Conservation (phyloP, 2,329 filamentous ascomycete species). For the Ceratocystis papillata region DNA sequence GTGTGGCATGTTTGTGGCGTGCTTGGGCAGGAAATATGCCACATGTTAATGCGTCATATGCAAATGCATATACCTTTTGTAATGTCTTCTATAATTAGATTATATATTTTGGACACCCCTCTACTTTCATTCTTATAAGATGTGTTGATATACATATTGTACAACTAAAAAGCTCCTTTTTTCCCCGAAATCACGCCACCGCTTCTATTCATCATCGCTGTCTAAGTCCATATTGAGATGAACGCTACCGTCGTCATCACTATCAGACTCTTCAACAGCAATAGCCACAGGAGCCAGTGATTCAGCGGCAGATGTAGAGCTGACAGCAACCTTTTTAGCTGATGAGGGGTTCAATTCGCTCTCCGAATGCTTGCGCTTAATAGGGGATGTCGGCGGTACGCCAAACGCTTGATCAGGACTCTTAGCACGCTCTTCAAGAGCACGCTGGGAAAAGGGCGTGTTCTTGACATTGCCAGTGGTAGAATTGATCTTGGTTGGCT, state of each 20-base stretch:
- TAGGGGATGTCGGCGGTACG: slow-evolving; percentile 27
- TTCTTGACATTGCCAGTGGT: slow-evolving; percentile 9
- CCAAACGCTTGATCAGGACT: slow-evolving; percentile 19
- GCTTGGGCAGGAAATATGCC: neutral
- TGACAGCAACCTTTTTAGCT: slow-evolving; percentile 30
- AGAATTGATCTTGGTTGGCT: slow-evolving; percentile 23
- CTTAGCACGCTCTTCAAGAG: slow-evolving; percentile 18
- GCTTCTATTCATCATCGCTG: slow-evolving; percentile 35
- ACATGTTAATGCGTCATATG: too few species aligned
- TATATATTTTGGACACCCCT: slow-evolving; percentile 1
- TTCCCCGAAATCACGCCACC: neutral
- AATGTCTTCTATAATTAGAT: neutral
- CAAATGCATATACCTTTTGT: neutral
- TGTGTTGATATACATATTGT: neutral
- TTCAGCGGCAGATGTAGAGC: neutral
- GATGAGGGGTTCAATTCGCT: slow-evolving; percentile 30
- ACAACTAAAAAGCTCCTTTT: neutral
- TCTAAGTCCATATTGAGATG: slow-evolving; percentile 51
- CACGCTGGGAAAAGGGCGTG: slow-evolving; percentile 15
- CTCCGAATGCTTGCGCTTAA: slow-evolving; percentile 35
- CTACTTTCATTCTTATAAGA: neutral
- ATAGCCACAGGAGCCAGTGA: slow-evolving; percentile 26
- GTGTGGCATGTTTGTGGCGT: neutral
- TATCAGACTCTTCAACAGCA: slow-evolving; percentile 31
- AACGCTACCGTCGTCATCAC: slow-evolving; percentile 44